Base-by-base conservation (phyloP, 768 basidiomycete species). In the Amylocystis lapponica region DNA sequence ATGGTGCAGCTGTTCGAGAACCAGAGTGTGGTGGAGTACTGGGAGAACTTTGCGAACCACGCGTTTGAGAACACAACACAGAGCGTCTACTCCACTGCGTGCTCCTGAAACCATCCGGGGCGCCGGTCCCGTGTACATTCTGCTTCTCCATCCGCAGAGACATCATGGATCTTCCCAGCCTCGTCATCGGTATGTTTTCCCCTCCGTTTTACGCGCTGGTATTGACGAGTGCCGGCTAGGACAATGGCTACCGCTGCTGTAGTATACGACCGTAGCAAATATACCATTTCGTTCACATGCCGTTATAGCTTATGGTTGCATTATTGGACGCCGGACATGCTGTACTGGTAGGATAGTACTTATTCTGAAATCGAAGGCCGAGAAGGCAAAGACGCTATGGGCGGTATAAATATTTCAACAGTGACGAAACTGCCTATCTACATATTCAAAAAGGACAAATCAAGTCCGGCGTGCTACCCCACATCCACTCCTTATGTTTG, bases 31-130 rank as follows among this genome's bases (percentile, higher is more conserved):
- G 94, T 96, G 39, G 87, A 92, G 61, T 93, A 92, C 61, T 93
- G 88, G 85, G 96, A 98, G 65, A 91, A 88, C 63, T 98, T 98
- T 61, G 90, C 91, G 21, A 81, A 84, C 38, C 92, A 97, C 64
- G 95, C 96, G 6, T 99, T 99, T 56, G 95, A 99, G 63, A 96
- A 93, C 65, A 91, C 93, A 39, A 90, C 92, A 27, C 92, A 92
- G 66, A 89, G 90, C 2, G 90, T 98, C 41, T 94, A 92, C 63
- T 87, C 89, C 87, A 93, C 55, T 93, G 91, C 48, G 87, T 92
- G 23, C 63, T 96, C 33, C 75, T 94, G 50, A 92, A 93, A 60
- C 86, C 88, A 5, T 76, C 76, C 21, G 88, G 90, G 13, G 77
- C 81, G 3, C 88, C 89, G 2, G 79, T 97, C 21, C 87, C 90